A percentile compares a stretch with the other conserved stretches of the same genome.
phyloP scores from a whole-genome alignment of 805 yeast species.

The Kuraishia molischiana region DNA sequence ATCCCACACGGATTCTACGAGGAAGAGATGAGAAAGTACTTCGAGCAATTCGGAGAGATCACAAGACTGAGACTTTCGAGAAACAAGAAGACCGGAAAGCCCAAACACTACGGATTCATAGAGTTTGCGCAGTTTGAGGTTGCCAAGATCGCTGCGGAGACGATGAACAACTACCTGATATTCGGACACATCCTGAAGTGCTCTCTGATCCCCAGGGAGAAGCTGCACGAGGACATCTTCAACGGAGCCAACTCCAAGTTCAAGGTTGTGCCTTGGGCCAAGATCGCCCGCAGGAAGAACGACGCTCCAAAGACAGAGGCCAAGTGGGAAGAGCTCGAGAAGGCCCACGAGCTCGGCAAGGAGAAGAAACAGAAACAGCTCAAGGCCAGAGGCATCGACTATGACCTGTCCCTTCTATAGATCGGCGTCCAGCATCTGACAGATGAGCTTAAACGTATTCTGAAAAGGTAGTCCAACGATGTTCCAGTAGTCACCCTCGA shows the following conservation, averaged over 20 bases:
- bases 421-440: background rate
- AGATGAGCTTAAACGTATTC: conserved; percentile 29
- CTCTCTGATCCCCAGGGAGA: conserved; percentile 42
- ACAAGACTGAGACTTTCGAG: conserved; percentile 73
- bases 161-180: conserved; percentile 90
- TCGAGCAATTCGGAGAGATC: conserved; percentile 84
- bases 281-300: conserved; percentile 39
- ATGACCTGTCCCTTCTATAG: conserved; percentile 12
- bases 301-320: conserved; percentile 49
- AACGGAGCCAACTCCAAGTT: conserved; percentile 44
- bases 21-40: conserved; percentile 66
- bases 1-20: conserved; percentile 92
- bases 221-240: conserved; percentile 50
- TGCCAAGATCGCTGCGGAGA: conserved; percentile 84
- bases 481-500: conserved; percentile 77
- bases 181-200: conserved; percentile 78
- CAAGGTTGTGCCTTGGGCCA: conserved; percentile 50
- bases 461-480: conserved; percentile 81
- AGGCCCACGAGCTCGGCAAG: conserved; percentile 31
- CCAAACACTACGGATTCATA: conserved; percentile 86
- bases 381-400: conserved; percentile 50
- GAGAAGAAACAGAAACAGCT: conserved; percentile 38
- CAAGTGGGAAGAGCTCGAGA: conserved; percentile 45
- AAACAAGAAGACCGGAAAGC: conserved; percentile 81
- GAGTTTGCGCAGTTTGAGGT: conserved; percentile 70